Evolutionary conservation across 2,329 filamentous ascomycete genomes (phyloP).

Genomic region (Colletotrichum somersetense): DNA sequence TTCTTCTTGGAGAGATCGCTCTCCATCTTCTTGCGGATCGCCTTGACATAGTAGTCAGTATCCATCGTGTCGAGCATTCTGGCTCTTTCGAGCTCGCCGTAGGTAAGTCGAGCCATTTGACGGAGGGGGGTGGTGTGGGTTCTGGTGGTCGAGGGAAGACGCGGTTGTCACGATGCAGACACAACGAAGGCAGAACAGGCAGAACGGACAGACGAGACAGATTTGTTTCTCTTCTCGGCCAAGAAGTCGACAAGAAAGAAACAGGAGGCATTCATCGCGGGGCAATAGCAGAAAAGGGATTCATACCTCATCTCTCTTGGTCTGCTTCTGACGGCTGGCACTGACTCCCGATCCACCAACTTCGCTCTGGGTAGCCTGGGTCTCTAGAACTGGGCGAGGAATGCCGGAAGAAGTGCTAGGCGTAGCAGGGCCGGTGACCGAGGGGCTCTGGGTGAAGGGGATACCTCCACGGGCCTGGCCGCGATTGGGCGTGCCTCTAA

Average conservation of each 20-base stretch:
- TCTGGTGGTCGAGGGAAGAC: conserved; percentile 1
- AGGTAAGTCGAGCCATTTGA: conserved; percentile 39
- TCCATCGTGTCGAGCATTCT: conserved; percentile 43
- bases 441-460: conserved; percentile 72
- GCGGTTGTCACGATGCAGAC: conserved; percentile 6
- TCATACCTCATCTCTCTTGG: conserved; percentile 96
- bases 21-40: conserved; percentile 96
- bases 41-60: conserved; percentile 68
- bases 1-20: conserved; percentile 98
- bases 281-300: conserved; percentile 19
- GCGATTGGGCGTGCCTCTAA: conserved; percentile 77
- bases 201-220: neutral
- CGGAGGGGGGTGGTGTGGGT: neutral
- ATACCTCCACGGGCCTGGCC: conserved; percentile 69
- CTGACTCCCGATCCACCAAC: conserved; percentile 79
- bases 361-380: conserved; percentile 68
- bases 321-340: conserved; percentile 95
- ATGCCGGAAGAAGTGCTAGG: conserved; percentile 69
- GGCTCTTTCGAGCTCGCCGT: conserved; percentile 41
- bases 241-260: neutral
- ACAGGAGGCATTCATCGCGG: conserved; percentile 14
- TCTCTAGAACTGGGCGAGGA: conserved; percentile 78
- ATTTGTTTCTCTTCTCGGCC: neutral
- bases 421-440: conserved; percentile 16
- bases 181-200: neutral